Conservation (phyloP, 140 eudicot genomes). For the Flaveria floridana region DNA sequence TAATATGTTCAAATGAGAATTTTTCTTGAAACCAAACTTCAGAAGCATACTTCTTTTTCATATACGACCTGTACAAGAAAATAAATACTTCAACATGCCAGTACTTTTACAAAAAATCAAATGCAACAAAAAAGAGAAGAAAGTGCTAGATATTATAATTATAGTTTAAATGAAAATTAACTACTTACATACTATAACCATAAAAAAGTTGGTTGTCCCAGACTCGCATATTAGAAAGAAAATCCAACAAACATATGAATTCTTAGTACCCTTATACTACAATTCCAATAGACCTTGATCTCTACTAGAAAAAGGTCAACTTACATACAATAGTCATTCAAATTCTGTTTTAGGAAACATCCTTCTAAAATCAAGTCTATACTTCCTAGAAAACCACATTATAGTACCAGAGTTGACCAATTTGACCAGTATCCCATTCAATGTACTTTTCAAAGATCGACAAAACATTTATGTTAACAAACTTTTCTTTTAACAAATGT, state of each 20-base stretch:
- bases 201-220: background rate
- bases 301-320: background rate
- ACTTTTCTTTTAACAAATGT: background rate
- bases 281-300: background rate
- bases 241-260: slow-evolving; percentile 3
- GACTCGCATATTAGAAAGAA: background rate
- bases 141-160: background rate
- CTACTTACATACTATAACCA: background rate
- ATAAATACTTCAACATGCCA: slow-evolving; percentile 6
- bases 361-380: background rate
- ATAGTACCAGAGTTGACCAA: background rate
- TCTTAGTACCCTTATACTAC: background rate
- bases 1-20: slow-evolving; percentile 44
- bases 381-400: background rate
- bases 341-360: background rate
- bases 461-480: background rate
- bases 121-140: background rate
- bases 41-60: slow-evolving; percentile 64
- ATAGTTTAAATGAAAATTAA: background rate
- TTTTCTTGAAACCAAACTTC: slow-evolving; percentile 69
- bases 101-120: background rate
- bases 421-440: background rate
- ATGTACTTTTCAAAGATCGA: background rate
- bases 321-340: background rate
- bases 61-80: slow-evolving; percentile 46